phyloP scores from a whole-genome alignment of 192 early-diverging fungal species.

The Linnemannia schmuckeri region DNA sequence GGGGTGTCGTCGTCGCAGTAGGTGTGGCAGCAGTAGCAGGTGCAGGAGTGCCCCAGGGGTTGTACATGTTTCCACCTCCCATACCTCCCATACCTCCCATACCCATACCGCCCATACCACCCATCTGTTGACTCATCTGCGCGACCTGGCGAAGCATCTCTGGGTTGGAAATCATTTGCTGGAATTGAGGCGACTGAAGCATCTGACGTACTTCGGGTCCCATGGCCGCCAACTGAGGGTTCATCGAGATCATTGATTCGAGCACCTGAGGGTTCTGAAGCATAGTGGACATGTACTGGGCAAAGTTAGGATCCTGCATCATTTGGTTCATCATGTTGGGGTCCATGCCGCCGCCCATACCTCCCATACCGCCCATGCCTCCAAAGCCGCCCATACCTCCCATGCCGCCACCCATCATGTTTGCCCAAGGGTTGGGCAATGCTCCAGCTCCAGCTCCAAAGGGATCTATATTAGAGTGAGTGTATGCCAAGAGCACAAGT shows the following conservation, averaged over 20 bases:
- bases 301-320: constrained; percentile 88
- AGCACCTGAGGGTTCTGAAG: constrained; percentile 89
- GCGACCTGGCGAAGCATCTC: constrained; percentile 81
- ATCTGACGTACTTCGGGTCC: constrained; percentile 90
- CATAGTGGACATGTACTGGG: constrained; percentile 84
- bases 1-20: constrained; percentile 17
- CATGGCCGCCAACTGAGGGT: constrained; percentile 85
- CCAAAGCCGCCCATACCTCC: constrained; percentile 15
- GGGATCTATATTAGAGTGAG: constrained; percentile 24
- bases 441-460: constrained; percentile 48
- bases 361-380: constrained; percentile 66
- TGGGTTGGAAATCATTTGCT: constrained; percentile 90
- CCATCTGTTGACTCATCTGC: constrained; percentile 68
- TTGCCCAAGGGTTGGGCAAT: constrained; percentile 52
- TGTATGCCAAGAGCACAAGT: background rate
- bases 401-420: constrained; percentile 57
- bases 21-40: constrained; percentile 34
- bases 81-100: constrained; percentile 36
- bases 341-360: constrained; percentile 72
- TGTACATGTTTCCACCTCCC: constrained; percentile 41
- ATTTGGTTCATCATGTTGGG: constrained; percentile 76
- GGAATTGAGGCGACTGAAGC: constrained; percentile 83
- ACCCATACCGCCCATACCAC: constrained; percentile 33
- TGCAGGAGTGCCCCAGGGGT: constrained; percentile 33
- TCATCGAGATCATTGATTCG: constrained; percentile 85